Evolutionary conservation across 1,139 yeast species (phyloP).

Genomic region (Pichia sp.): DNA sequence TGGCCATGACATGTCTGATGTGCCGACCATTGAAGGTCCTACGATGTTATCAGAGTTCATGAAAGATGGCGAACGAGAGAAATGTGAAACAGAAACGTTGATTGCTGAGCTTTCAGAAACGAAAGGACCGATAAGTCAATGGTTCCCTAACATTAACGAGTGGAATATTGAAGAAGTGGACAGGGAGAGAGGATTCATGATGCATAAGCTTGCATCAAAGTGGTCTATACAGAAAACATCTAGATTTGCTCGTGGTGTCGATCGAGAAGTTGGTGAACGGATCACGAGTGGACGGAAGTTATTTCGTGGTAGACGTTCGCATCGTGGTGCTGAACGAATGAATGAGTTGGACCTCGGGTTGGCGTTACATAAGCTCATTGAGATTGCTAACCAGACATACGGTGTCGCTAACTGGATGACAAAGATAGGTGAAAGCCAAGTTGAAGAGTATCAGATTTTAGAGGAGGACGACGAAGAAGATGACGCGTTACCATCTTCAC

Average conservation of each 20-base stretch:
- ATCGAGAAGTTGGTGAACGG: slow-evolving; percentile 1
- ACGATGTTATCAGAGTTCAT: neutral
- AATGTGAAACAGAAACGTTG: neutral
- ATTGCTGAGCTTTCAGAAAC: neutral
- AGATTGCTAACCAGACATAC: slow-evolving; percentile 61
- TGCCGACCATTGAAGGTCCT: neutral
- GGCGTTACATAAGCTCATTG: slow-evolving; percentile 36
- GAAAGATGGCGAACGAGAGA: neutral
- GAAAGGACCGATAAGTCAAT: neutral
- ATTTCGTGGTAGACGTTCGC: neutral
- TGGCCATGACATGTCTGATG: neutral
- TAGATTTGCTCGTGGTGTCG: slow-evolving; percentile 3
- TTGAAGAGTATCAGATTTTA: slow-evolving; percentile 33
- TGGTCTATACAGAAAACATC: slow-evolving; percentile 24
- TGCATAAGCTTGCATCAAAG: slow-evolving; percentile 24
- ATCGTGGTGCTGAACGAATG: neutral
- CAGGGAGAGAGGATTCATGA: slow-evolving; percentile 18
- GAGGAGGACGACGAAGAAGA: slow-evolving; percentile 2
- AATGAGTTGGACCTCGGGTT: slow-evolving; percentile 16
- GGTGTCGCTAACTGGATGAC: slow-evolving; percentile 70
- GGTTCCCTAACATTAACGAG: slow-evolving; percentile 9
- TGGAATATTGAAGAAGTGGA: slow-evolving; percentile 27
- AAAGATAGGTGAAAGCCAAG: slow-evolving; percentile 37
- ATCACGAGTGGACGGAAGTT: neutral
- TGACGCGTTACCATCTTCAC: no score